Conservation (phyloP, 176 grass and related monocot species). For the Dactylis glomerata region DNA sequence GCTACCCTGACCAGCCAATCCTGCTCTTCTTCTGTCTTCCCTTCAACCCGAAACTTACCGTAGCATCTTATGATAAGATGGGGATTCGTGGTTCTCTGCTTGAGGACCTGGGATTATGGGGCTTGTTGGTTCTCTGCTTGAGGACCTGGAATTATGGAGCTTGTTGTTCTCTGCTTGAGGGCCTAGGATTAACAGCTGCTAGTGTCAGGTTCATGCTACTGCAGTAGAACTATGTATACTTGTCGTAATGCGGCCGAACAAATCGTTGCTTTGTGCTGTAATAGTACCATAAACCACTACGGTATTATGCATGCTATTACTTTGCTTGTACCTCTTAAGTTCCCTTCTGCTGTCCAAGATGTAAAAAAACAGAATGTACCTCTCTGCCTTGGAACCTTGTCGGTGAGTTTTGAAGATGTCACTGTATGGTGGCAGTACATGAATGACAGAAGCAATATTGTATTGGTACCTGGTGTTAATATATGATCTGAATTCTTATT, state of each 20-base stretch:
- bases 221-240: constrained; percentile 8
- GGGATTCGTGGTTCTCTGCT: constrained; percentile 38
- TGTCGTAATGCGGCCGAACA: background rate
- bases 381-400: background rate
- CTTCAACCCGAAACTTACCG: background rate
- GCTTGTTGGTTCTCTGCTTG: constrained; percentile 24
- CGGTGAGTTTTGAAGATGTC: background rate
- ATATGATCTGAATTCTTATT: background rate
- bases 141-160: constrained; percentile 11
- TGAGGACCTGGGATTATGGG: constrained; percentile 19
- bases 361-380: background rate
- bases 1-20: constrained; percentile 22
- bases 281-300: background rate
- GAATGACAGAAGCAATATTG: background rate
- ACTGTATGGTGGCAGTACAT: background rate
- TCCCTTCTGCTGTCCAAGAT: background rate
- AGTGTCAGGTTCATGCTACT: constrained; percentile 20
- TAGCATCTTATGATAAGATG: constrained; percentile 13
- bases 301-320: background rate
- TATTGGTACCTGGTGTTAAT: background rate
- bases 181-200: constrained; percentile 18
- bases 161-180: constrained; percentile 20
- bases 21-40: constrained; percentile 34
- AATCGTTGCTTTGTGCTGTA: constrained; percentile 1
- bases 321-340: background rate